phyloP scores from a whole-genome alignment of 345 rosid species.

The Gossypium raimondii region DNA sequence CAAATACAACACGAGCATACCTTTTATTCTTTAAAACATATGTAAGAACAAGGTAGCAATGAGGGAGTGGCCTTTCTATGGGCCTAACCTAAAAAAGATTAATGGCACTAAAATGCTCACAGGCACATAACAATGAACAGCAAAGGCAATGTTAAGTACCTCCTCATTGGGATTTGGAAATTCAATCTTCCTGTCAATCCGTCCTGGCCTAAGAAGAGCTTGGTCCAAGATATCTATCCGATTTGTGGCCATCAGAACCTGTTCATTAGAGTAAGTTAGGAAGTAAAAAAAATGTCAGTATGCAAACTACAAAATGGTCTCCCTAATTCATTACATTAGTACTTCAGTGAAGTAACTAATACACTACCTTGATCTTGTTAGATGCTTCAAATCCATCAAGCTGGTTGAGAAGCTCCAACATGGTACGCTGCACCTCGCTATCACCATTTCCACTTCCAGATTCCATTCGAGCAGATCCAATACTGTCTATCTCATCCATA shows the following conservation, averaged over 20 bases:
- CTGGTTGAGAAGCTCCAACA: conserved; percentile 99
- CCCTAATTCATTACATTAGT: neutral
- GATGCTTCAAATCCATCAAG: conserved; percentile 98
- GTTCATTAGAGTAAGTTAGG: conserved; percentile 11
- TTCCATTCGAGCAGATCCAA: conserved; percentile 99
- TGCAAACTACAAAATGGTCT: neutral
- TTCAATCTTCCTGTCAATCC: conserved; percentile 96
- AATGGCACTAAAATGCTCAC: neutral
- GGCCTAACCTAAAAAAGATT: neutral
- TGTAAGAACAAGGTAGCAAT: neutral
- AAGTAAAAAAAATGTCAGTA: neutral
- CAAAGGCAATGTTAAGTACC: conserved; percentile 28
- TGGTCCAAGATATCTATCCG: conserved; percentile 97
- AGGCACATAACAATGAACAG: neutral
- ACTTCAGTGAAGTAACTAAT: neutral
- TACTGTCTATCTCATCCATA: conserved; percentile 98
- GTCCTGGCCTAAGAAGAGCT: conserved; percentile 94
- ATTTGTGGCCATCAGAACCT: conserved; percentile 99
- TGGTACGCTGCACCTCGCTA: conserved; percentile 95
- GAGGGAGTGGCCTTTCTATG: neutral
- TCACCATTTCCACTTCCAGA: conserved; percentile 99
- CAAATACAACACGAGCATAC: neutral
- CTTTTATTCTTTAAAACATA: neutral
- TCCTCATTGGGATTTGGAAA: conserved; percentile 98
- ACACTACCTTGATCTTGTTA: conserved; percentile 90